Base-by-base conservation (phyloP, 768 basidiomycete genomes). In the Psilocybe cyanescens region DNA sequence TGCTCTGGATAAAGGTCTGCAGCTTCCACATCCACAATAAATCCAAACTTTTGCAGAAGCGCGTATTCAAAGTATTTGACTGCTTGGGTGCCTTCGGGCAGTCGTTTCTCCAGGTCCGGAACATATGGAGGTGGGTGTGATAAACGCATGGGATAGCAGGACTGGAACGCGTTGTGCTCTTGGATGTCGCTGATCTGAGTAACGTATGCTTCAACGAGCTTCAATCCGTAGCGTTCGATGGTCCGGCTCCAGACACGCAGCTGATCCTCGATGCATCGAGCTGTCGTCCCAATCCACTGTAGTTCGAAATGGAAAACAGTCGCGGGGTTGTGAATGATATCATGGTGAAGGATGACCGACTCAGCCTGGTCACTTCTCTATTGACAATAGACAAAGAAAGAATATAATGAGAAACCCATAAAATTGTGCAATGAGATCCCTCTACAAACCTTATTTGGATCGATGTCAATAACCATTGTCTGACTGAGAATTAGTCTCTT, bases 271-370 rank as follows among this genome's bases (percentile, higher is more conserved):
- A 99, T 91, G 64, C 89, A 90, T 19, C 92, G 86, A 24, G 95
- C 94, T 1, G 95, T 95, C 1, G 95, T 91, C 2, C 94, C 95
- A 44, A 99, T 90, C 97, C 97, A 99, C 63, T 97, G 93, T 30
- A 99, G 81, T 74, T 99, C 96, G 68, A 99, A 95, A 74, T 99
- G 97, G 77, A 97, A 97, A 60, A 92, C 93, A 30, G 91, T 97
- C n/a, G 82, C 85, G 0, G 94, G 92, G 69, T 98, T 98, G 73
- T 98, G 97, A 55, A 97, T 91, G 59, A 97, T 86, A 75, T 99
- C 97, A 73, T 96, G 88, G 71, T 98, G 96, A 28, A 98, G 80
- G 31, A 96, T 83, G 16, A 93, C 91, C 2, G 88, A 84, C 74
- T 97, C 95, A 0, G 94, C 92, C 67, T 94, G 90, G 72, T 93